Evolutionary conservation across 345 rosid species (phyloP), one percentile per base, ranked within the genome.

Genomic region (Brassica juncea): DNA sequence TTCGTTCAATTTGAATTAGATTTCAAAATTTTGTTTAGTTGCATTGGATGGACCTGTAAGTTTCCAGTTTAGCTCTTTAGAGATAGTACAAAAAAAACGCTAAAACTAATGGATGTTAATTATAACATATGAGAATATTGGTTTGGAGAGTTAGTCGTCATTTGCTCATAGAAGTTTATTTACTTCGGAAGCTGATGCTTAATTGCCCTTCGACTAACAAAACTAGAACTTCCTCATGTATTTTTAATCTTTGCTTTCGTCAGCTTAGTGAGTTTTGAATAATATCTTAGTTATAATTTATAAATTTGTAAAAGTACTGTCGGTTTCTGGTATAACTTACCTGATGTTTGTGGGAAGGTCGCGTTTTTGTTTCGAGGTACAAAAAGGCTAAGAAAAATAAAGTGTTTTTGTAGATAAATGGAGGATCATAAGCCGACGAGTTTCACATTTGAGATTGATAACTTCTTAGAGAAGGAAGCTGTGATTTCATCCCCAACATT

Each of bases 391-490:
- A 9, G 47, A 39, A 63, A 32, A 61, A 27, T 27, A 27, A 27
- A 27, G 4, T 0, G 42, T 31, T 60, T 60, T 25, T 8, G 31
- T 10, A 12, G 14, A 64, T 5, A 39, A 71, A 57, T 72, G 59
- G 44, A 72, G 60, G 11, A 61, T 27, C 44, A 72, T 0, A 72
- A 27, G 44, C 76, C 4, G 19, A 42, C 44, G 2, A 73, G 44
- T 73, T 61, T 73, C 16, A 63, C 19, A 11, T 62, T 71, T 71
- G 75, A 71, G 66, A 71, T 71, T 4, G 75, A 71, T 71, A 71
- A 58, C 66, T 71, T 71, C 55, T 35, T 52, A 0, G 35, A 58
- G 25, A 71, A 71, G 34, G 66, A 57, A 71, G 31, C 7, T 57
- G 0, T 4, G 32, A 55, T 71, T 31, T 5, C 1, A 19, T 19